Percentiles rank a stretch among this genome's conserved stretches.
phyloP scores from a whole-genome alignment of 2,329 filamentous ascomycete species.

The Biscogniauxia marginata region DNA sequence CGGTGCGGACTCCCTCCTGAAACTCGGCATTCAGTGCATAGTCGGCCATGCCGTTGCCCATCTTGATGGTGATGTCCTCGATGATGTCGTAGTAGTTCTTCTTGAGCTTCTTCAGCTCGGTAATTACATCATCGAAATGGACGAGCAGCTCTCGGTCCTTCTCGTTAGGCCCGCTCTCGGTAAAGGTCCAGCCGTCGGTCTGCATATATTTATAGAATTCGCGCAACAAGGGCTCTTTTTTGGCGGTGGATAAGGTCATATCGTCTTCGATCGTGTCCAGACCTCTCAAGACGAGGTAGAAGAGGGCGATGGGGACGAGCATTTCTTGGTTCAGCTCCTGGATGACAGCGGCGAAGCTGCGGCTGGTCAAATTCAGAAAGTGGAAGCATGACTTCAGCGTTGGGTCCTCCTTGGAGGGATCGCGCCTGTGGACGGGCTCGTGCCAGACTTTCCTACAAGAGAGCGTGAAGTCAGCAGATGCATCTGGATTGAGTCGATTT shows the following conservation, averaged over 20 bases:
- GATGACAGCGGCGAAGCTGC: constrained; percentile 91
- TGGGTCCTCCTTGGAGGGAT: constrained; percentile 70
- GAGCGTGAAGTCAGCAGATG: background rate
- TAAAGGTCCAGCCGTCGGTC: constrained; percentile 86
- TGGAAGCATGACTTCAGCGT: constrained; percentile 81
- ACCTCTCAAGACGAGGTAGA: constrained; percentile 89
- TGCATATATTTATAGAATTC: constrained; percentile 78
- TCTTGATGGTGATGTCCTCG: constrained; percentile 86
- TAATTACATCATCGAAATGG: constrained; percentile 83
- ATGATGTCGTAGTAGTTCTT: constrained; percentile 81
- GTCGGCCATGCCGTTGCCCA: constrained; percentile 99
- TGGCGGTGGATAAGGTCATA: constrained; percentile 80
- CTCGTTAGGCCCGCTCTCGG: constrained; percentile 82
- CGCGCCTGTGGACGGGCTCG: constrained; percentile 83
- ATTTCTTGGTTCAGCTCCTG: constrained; percentile 94
- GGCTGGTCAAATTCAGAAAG: constrained; percentile 82
- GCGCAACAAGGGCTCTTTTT: constrained; percentile 83
- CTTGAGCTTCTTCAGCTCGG: constrained; percentile 87
- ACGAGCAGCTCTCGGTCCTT: constrained; percentile 92
- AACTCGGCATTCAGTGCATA: constrained; percentile 83
- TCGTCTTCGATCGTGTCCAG: constrained; percentile 99
- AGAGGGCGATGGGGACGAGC: constrained; percentile 81
- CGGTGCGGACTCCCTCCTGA: constrained; percentile 74
- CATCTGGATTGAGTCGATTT: background rate
- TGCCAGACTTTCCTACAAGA: constrained; percentile 87